phyloP scores from a whole-genome alignment of 768 basidiomycete species.

The Gloeophyllum trabeum region DNA sequence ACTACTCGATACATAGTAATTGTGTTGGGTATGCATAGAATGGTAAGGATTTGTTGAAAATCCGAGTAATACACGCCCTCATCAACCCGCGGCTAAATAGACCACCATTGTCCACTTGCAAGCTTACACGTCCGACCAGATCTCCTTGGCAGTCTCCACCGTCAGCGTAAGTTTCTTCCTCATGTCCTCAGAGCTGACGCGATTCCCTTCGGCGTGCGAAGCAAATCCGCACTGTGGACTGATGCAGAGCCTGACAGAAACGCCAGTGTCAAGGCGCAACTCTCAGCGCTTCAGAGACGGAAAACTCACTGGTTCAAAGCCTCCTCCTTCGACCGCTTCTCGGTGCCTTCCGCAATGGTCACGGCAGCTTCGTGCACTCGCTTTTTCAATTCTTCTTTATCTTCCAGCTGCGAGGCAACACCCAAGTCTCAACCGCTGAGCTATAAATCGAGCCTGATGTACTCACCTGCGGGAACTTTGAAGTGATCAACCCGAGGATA shows the following conservation, averaged over 20 bases:
- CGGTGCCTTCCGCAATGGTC: slow-evolving; percentile 26
- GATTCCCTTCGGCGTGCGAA: slow-evolving; percentile 32
- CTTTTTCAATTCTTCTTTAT: slow-evolving; percentile 24
- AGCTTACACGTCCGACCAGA: slow-evolving; percentile 19
- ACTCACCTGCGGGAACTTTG: slow-evolving; percentile 27
- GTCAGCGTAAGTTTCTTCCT: slow-evolving; percentile 22
- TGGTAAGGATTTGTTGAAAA: not conserved
- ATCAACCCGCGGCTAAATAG: no score
- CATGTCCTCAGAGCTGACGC: slow-evolving; percentile 23
- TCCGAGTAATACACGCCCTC: no score
- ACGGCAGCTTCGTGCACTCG: slow-evolving; percentile 32
- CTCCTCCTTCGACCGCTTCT: slow-evolving; percentile 23
- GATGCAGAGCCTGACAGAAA: slow-evolving; percentile 23
- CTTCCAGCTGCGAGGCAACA: slow-evolving; percentile 23
- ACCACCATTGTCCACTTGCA: no score
- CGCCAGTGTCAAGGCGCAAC: not conserved
- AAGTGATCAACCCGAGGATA: slow-evolving; percentile 31
- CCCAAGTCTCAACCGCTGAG: not conserved
- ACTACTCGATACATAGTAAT: not conserved
- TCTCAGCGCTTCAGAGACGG: not conserved
- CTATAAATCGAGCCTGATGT: not conserved
- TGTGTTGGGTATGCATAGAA: no score
- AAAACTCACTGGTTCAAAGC: slow-evolving; percentile 26
- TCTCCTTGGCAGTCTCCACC: slow-evolving; percentile 21
- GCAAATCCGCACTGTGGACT: slow-evolving; percentile 45